Evolutionary conservation across 768 basidiomycete genomes (phyloP), one percentile per base, ranked within the genome.

Genomic region (Hygrophoropsis aurantiaca): DNA sequence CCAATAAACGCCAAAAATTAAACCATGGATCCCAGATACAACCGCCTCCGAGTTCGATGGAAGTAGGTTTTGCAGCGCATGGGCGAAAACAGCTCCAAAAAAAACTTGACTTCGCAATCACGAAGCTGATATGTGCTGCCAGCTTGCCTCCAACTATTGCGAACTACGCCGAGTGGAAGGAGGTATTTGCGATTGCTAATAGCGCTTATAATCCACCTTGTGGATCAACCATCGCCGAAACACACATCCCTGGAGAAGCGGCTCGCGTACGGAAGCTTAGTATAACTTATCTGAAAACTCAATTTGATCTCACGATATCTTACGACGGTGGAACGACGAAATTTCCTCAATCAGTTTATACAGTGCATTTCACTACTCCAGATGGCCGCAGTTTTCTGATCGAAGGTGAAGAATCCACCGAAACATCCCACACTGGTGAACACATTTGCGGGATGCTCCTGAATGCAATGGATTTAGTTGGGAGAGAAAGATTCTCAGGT

Each of bases 251-350:
- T n/a, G n/a, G 57, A 57, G 52, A 57, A 30, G 40, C 52, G 6
- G 55, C 37, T 4, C 37, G 27, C 3, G 45, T 57, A 4, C 32
- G 20, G 5, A 15, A 44, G 34, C 6, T n/a, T 11, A 42, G 26
- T 11, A 13, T 53, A 2, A 36, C 48, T 3, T 38, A 19, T 11
- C 50, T 61, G 16, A 9, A 34, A 10, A 30, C 42, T 5, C 53
- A n/a, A n/a, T n/a, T n/a, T n/a, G n/a, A n/a, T n/a, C n/a, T 62
- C 27, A 59, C 60, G 11, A 37, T 55, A 11, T 53, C 55, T 4
- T 57, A 30, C 44, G 65, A 70, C 50, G 62, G 62, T 23, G 65
- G 65, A 7, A 64, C 62, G n/a, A 60, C 56, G 6, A 56, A 47
- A 23, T 55, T 52, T 4, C 53, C 42, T 5, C 57, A 67, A 18